Conservation (phyloP, 192 early-diverging fungal genomes). For the Chytriomyces sp. region DNA sequence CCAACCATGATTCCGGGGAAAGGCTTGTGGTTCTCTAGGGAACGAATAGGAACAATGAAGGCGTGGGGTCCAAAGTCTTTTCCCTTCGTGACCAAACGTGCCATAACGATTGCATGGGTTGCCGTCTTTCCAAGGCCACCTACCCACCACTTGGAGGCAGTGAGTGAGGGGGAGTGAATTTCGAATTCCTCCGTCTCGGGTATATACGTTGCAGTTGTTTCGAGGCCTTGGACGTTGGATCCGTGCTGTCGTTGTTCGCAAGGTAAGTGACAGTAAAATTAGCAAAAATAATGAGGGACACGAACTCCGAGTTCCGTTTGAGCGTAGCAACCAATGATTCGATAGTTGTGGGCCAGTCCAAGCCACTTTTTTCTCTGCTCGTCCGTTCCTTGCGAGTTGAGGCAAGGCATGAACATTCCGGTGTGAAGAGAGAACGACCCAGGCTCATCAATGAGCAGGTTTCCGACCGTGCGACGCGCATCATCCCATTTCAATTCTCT, state of each 20-base stretch:
- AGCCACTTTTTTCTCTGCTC: constrained; percentile 82
- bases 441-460: constrained; percentile 61
- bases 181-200: constrained; percentile 86
- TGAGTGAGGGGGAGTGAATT: constrained; percentile 76
- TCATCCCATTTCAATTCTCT: constrained; percentile 61
- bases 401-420: constrained; percentile 82
- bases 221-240: constrained; percentile 86
- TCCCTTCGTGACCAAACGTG: constrained; percentile 71
- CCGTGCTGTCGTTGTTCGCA: constrained; percentile 51
- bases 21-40: constrained; percentile 71
- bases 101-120: constrained; percentile 83
- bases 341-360: constrained; percentile 67
- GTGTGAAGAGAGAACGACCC: constrained; percentile 75
- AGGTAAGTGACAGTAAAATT: constrained; percentile 29
- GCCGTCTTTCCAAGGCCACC: constrained; percentile 75
- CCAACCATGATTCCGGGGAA: constrained; percentile 78
- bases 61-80: constrained; percentile 79
- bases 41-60: constrained; percentile 80
- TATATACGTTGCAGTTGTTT: constrained; percentile 84
- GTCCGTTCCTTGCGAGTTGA: constrained; percentile 69
- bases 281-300: not conserved
- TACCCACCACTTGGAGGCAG: constrained; percentile 87
- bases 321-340: constrained; percentile 85
- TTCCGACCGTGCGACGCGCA: constrained; percentile 52
- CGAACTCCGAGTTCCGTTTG: constrained; percentile 77